phyloP scores from a whole-genome alignment of 2,329 filamentous ascomycete genomes.

The Trichophyton simii region DNA sequence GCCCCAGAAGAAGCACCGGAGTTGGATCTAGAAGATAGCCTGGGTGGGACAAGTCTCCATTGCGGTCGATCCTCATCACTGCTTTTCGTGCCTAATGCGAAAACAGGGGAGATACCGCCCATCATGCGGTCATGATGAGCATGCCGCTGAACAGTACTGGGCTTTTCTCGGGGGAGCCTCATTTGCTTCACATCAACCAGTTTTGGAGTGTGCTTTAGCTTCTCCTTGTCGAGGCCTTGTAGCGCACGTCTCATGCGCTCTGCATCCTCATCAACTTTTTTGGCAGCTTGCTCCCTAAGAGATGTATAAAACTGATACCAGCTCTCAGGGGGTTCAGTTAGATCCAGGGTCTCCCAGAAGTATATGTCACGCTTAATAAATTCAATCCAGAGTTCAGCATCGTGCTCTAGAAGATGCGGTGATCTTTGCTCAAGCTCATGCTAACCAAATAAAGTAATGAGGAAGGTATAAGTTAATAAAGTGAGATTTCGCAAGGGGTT shows the following conservation, averaged over 20 bases:
- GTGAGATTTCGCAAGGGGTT: not conserved
- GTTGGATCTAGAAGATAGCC: constrained; percentile 1
- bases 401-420: constrained; percentile 60
- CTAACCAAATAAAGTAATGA: constrained; percentile 17
- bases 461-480: not conserved
- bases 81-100: constrained; percentile 9
- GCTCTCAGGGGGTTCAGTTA: constrained; percentile 52
- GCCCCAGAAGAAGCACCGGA: constrained; percentile 13
- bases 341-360: constrained; percentile 51
- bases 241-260: constrained; percentile 46
- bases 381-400: constrained; percentile 61
- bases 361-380: constrained; percentile 71
- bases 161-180: constrained; percentile 21
- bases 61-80: constrained; percentile 10
- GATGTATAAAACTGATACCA: constrained; percentile 71
- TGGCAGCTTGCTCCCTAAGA: constrained; percentile 49
- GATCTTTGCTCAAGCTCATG: constrained; percentile 58
- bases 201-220: constrained; percentile 45
- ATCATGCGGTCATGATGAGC: constrained; percentile 23
- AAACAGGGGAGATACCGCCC: constrained; percentile 20
- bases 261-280: constrained; percentile 46
- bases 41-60: constrained; percentile 19
- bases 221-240: constrained; percentile 45
- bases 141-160: constrained; percentile 22
- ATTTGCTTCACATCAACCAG: constrained; percentile 38